Evolutionary conservation across 225 moss, liverwort and hornwort genomes (phyloP), one percentile per base, ranked within the genome.

Genomic region (Physcomitrium patens): DNA sequence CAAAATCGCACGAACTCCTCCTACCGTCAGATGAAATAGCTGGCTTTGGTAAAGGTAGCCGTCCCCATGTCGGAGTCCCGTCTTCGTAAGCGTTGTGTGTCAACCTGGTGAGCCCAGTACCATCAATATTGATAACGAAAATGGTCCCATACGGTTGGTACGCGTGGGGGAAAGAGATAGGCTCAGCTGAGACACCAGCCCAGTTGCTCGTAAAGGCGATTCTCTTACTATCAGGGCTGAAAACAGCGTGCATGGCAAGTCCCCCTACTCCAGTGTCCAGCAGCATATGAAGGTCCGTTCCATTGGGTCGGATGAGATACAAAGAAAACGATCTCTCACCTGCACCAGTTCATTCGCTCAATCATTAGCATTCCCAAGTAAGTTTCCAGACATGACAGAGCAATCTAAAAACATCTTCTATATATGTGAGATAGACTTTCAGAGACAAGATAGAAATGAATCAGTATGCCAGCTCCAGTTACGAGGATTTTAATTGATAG

Each of bases 41-140:
- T 0, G 55, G 1, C 24, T 66, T 69, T 10, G 75, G 10, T 41
- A 83, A 58, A 15, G 63, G 15, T 8, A 71, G 51, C n/a, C 31
- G 71, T 10, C 93, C 84, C 96, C 96, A 96, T 0, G 78, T 41
- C 16, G 96, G 90, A 7, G 96, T 92, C 15, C 93, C 92, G 41
- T 93, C 76, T 60, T 96, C 96, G 0, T 79, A 56, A 45, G 19
- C 49, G 50, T 86, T 89, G 67, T 96, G 96, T 12, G 92, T 96
- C 76, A 96, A 70, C 24, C 96, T 84, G 42, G 79, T 68, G 1
- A 91, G 67, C 5, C 86, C 80, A 1, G 94, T 79, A 15, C 96
- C 96, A 63, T 96, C 96, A 24, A 86, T 45, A 16, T 80, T 79
- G 56, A 89, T 73, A 8, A 84, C 83, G 49, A 88, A 96, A 12